Base-by-base conservation (phyloP, 805 yeast species). In the Candida glaebosa region DNA sequence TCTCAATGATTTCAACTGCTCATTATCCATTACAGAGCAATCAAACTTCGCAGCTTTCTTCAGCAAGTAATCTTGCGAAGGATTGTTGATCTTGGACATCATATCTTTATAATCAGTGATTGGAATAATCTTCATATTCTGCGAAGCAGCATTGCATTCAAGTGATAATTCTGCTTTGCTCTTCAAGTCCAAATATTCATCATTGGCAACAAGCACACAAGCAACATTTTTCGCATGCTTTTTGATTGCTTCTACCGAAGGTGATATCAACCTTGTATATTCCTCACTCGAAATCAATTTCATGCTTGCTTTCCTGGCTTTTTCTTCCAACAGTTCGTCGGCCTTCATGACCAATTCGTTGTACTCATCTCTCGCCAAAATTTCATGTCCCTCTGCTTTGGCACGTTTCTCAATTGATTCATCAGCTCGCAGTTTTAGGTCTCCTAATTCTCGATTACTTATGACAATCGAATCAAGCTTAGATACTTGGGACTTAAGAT, bases 71-170 rank as follows among this genome's bases (percentile, higher is more conserved):
- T 47, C 47, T 15, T 35, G 24, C 1, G 53, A 26, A 25, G 59
- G 59, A 3, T 40, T 15, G 10, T 37, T 52, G 26, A 40, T 34
- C 10, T 28, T 45, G n/a, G 38, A 46, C 26, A 51, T 37, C 31
- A 67, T 38, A 2, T 42, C 44, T 3, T 54, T 52, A 35, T 54
- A 61, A 5, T 52, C 54, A 8, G 22, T 25, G 18, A 43, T 31
- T n/a, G 47, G 36, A 7, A 54, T 38, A 7, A 61, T 31, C 22
- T 47, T 41, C n/a, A 44, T 31, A 9, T 46, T 46, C 3, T 31
- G 30, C 12, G 43, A 32, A 20, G 38, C 30, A 4, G 48, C 48
- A 33, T 33, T 38, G 3, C 35, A 34, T 16, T 50, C 47, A n/a
- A 51, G 17, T 8, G 50, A 28, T 16, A 41, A 44, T 2, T 39